Evolutionary conservation across 441 rosid genomes (phyloP), one percentile per base, ranked within the genome.

Genomic region (Gossypium aridum): DNA sequence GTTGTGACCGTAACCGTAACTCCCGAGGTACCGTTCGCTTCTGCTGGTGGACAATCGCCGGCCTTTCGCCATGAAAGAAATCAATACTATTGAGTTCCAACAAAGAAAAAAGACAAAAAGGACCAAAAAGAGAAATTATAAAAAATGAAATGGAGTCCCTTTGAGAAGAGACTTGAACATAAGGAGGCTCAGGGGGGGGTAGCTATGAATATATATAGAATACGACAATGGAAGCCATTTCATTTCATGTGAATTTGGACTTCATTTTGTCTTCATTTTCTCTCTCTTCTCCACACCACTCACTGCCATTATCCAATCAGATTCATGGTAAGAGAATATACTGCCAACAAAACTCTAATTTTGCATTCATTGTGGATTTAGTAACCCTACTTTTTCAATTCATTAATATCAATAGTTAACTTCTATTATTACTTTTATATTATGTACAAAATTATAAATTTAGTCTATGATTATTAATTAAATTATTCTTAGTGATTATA

Each of bases 21-120:
- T 85, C 12, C 94, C 97, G 0, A 90, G 72, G 20, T 82, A 81
- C 77, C 94, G 82, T 54, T 91, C 97, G 80, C 98, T 91, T 47
- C 87, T 87, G 81, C 92, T 93, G 6, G 80, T 79, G 20, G 92
- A 85, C 62, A 95, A 79, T 81, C 85, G 84, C 77, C 97, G 87
- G 71, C 97, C 92, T 12, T 84, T 91, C 54, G 93, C 95, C 99
- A 95, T 95, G 54, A 31, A 64, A 43, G 66, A 69, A 68, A 5
- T 22, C 3, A 73, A 59, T 22, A 57, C 2, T 23, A 23, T 14
- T 47, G 20, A 12, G 47, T 20, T 13, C 7, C 2, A 10, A 19
- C 28, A 26, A 7, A 2, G 8, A 57, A 59, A 4, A 1, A 1
- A 1, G 17, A 31, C 39, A 37, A 16, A 17, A 19, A 1, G 34